Evolutionary conservation across 2,329 filamentous ascomycete genomes (phyloP).

Genomic region (Domatiomyces globalis): DNA sequence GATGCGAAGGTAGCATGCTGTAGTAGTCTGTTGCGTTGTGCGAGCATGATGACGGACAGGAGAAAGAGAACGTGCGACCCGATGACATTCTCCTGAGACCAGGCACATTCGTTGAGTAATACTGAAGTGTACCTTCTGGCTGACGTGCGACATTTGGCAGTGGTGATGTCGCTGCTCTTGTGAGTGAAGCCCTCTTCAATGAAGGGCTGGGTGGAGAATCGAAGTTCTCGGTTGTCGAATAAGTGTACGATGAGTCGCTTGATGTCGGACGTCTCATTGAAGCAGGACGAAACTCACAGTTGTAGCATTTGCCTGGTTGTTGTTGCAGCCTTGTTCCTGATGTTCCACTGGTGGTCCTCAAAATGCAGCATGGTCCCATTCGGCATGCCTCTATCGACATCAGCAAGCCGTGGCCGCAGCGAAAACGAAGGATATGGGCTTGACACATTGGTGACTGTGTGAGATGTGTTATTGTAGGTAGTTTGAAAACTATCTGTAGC

Average conservation of each 20-base stretch:
- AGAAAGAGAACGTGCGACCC: slow-evolving; percentile 13
- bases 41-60: slow-evolving; percentile 11
- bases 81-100: slow-evolving; percentile 1
- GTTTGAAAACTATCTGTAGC: neutral
- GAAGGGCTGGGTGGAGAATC: slow-evolving; percentile 6
- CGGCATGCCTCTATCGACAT: slow-evolving; percentile 16
- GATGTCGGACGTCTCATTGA: slow-evolving; percentile 1
- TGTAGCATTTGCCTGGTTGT: slow-evolving; percentile 19
- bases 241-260: neutral
- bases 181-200: slow-evolving; percentile 3
- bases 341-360: slow-evolving; percentile 10
- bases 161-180: slow-evolving; percentile 8
- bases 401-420: slow-evolving; percentile 16
- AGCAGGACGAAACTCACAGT: slow-evolving; percentile 12
- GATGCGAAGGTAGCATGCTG: slow-evolving; percentile 13
- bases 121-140: slow-evolving; percentile 4
- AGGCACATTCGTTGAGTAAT: neutral
- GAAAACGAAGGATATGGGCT: slow-evolving; percentile 18
- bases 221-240: slow-evolving; percentile 1
- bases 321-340: slow-evolving; percentile 14
- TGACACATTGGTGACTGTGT: slow-evolving; percentile 14
- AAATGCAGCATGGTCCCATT: slow-evolving; percentile 11
- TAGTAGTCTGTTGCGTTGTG: slow-evolving; percentile 15
- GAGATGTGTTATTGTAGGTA: neutral
- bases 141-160: slow-evolving; percentile 13